Conservation (phyloP, 345 rosid genomes). For the Melastoma malabathricum region DNA sequence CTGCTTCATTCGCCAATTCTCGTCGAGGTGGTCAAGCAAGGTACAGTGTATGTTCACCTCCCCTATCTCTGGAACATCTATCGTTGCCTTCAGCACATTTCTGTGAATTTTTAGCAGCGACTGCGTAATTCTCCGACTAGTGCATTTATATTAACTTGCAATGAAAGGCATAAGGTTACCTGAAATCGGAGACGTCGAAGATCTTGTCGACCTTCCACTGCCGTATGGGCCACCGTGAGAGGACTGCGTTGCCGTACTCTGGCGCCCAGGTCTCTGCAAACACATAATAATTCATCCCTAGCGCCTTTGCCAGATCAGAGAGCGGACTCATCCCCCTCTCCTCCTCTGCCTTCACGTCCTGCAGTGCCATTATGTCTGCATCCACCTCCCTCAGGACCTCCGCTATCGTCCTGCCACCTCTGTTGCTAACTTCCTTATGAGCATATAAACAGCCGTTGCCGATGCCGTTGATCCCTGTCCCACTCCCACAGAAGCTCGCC, state of each 20-base stretch:
- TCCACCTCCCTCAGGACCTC: constrained; percentile 72
- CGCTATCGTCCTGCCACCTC: constrained; percentile 44
- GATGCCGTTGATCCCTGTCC: background rate
- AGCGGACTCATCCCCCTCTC: constrained; percentile 84
- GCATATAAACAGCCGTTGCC: background rate
- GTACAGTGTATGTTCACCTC: constrained; percentile 82
- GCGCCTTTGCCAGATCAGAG: constrained; percentile 76
- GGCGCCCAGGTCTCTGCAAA: constrained; percentile 99
- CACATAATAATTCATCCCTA: constrained; percentile 62
- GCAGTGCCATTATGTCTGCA: constrained; percentile 80
- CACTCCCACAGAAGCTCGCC: constrained; percentile 3
- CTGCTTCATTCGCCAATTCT: constrained; percentile 92
- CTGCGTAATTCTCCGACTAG: too few relatives aligned
- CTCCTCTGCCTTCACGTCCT: constrained; percentile 94
- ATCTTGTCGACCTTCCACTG: constrained; percentile 57
- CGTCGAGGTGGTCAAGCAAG: constrained; percentile 83
- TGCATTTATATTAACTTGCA: too few relatives aligned
- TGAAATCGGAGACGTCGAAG: constrained; percentile 83
- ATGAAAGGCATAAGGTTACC: constrained; percentile 18
- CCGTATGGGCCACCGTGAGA: constrained; percentile 84
- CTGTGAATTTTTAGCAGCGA: constrained; percentile 11
- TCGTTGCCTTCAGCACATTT: constrained; percentile 73
- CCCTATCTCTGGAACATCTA: constrained; percentile 64
- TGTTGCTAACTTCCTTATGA: background rate
- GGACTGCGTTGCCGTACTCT: constrained; percentile 86